These are phyloP conservation scores for Solanum hybrid DNA, from an alignment of 305 asterid species.

Conservation along the genomic window DNA sequence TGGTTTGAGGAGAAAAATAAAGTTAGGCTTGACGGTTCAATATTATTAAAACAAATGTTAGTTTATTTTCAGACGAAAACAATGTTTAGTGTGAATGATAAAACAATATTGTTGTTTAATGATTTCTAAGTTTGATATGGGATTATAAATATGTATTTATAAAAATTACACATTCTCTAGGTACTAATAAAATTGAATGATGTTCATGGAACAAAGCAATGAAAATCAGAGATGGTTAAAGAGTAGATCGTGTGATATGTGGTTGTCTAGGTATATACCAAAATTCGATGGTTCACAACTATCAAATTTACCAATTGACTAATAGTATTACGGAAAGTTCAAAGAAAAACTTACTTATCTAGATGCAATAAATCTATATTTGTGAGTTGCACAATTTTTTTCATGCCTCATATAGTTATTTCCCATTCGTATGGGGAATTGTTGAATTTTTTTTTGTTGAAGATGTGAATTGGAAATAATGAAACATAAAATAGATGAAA, in stretches of 20 bases:
- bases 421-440: background rate
- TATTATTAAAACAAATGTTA: background rate
- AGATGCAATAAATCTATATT: background rate
- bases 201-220: background rate
- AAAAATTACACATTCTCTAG: background rate
- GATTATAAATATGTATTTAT: no score
- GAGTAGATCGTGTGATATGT: background rate
- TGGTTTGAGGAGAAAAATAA: background rate
- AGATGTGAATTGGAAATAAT: background rate
- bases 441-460: background rate
- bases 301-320: background rate
- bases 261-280: background rate
- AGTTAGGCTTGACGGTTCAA: background rate
- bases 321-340: background rate
- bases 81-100: background rate
- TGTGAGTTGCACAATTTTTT: background rate
- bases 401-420: background rate
- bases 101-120: no score
- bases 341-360: background rate
- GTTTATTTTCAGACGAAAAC: rapidly evolving
- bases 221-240: background rate
- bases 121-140: background rate
- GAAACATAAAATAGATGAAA: background rate
- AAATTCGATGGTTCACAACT: background rate
- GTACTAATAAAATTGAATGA: background rate